A percentile compares a stretch with the other conserved stretches of the same genome.
These are phyloP conservation scores for Colletotrichum cereale DNA, from an alignment of 2,329 filamentous ascomycete species.

Conservation along the genomic window DNA sequence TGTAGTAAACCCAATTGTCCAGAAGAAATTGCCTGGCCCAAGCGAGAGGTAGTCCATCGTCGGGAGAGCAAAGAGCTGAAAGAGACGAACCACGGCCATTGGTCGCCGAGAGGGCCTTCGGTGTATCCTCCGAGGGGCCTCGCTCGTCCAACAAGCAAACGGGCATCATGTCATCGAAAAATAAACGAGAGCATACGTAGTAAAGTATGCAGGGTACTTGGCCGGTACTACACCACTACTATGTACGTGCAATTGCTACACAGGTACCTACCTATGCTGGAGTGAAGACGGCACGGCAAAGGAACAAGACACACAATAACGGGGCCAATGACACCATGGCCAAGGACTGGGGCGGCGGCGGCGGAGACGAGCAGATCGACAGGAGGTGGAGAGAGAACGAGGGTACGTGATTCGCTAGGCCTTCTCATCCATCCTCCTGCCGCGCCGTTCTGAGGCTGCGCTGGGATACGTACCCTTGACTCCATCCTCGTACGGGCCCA, in stretches of 20 bases:
- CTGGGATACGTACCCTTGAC: not conserved
- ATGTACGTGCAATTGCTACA: no score
- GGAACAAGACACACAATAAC: not conserved
- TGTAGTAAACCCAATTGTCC: not conserved
- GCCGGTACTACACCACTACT: no score
- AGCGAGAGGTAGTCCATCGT: not conserved
- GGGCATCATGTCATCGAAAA: slow-evolving; percentile 5
- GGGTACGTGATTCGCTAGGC: not conserved
- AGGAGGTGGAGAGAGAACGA: slow-evolving; percentile 28
- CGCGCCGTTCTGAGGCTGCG: not conserved
- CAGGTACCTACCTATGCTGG: no score
- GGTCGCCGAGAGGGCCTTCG: not conserved
- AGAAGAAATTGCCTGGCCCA: not conserved
- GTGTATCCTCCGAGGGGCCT: not conserved
- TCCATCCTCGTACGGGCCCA: not conserved
- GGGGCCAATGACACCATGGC: slow-evolving; percentile 29
- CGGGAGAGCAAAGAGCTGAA: not conserved
- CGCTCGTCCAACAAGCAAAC: not conserved
- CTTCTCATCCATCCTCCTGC: not conserved
- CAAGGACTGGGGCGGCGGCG: slow-evolving; percentile 21
- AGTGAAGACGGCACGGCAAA: not conserved
- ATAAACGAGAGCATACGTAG: not conserved
- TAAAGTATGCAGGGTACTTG: not conserved
- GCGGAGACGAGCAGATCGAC: slow-evolving; percentile 39
- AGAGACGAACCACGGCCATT: not conserved